Percentiles rank a stretch among this genome's conserved stretches.
Evolutionary conservation across 2,329 filamentous ascomycete species (phyloP).

Genomic region (Trichoderma pleuroti): DNA sequence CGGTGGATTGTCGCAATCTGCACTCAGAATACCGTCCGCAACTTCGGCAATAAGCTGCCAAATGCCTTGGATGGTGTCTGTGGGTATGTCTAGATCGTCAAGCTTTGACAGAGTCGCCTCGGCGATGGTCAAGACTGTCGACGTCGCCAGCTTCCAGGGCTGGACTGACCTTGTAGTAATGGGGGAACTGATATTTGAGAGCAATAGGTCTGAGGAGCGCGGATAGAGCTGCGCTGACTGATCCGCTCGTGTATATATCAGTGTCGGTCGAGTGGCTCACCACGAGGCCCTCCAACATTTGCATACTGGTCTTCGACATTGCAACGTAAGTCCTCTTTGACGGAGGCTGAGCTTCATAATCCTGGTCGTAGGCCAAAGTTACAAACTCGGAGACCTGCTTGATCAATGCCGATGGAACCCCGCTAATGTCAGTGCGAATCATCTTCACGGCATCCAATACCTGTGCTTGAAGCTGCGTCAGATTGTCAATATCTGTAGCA

Average conservation of each 20-base stretch:
- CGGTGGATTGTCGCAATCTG: constrained; percentile 52
- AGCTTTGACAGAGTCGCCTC: constrained; percentile 62
- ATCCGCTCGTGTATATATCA: constrained; percentile 67
- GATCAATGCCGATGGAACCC: constrained; percentile 66
- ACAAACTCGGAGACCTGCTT: constrained; percentile 67
- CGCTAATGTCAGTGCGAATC: constrained; percentile 62
- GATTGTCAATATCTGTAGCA: constrained; percentile 66
- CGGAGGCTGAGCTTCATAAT: constrained; percentile 32
- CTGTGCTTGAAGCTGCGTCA: constrained; percentile 68
- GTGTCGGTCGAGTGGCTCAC: constrained; percentile 56
- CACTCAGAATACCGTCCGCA: constrained; percentile 65
- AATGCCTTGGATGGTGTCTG: constrained; percentile 50
- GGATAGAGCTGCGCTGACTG: constrained; percentile 61
- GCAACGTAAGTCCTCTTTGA: constrained; percentile 79
- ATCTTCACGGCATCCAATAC: constrained; percentile 65
- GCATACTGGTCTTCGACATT: constrained; percentile 78
- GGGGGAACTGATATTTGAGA: constrained; percentile 76
- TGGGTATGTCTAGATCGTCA: constrained; percentile 45
- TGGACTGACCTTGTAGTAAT: constrained; percentile 66
- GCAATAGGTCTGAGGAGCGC: constrained; percentile 67
- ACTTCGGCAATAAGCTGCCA: constrained; percentile 68
- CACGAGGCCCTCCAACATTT: constrained; percentile 60
- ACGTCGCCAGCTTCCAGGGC: constrained; percentile 79
- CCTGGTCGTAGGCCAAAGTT: constrained; percentile 60
- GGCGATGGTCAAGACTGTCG: constrained; percentile 65